phyloP scores from a whole-genome alignment of 179 eudicot species.

The Silene vulgaris region DNA sequence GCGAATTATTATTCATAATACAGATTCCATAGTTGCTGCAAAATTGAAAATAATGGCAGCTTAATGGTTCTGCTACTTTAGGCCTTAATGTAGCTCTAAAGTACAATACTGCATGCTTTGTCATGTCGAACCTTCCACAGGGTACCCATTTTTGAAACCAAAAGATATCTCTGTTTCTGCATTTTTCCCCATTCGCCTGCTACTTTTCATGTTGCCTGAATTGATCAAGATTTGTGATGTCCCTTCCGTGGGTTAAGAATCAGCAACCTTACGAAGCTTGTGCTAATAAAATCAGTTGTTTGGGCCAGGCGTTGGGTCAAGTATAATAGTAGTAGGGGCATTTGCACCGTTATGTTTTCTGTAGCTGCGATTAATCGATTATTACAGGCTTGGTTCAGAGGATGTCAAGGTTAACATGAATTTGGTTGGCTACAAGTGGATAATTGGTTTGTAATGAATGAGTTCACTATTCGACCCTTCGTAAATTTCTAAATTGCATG shows the following conservation, averaged over 20 bases:
- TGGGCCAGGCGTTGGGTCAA: too few species aligned
- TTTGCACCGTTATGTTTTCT: too few species aligned
- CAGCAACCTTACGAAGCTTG: not conserved
- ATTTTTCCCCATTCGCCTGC: not conserved
- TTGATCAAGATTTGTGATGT: not conserved
- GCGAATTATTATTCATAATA: constrained; percentile 17
- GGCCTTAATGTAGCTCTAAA: not conserved
- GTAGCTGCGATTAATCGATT: too few species aligned
- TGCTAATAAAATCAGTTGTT: too few species aligned
- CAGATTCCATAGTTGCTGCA: constrained; percentile 17
- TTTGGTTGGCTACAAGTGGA: too few species aligned
- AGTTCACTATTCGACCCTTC: too few species aligned
- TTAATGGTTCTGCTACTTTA: not conserved
- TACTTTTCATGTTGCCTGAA: too few species aligned
- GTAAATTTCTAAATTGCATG: too few species aligned
- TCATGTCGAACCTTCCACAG: not conserved
- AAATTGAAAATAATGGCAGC: constrained; percentile 15
- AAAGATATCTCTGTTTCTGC: not conserved
- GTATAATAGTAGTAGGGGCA: too few species aligned
- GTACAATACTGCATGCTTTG: not conserved
- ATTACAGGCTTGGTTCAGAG: too few species aligned
- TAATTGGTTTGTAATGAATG: too few species aligned
- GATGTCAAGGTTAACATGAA: too few species aligned
- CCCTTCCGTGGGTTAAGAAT: not conserved
- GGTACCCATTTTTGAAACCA: not conserved